Evolutionary conservation across 2,329 filamentous ascomycete species (phyloP), one percentile per base, ranked within the genome.

Genomic region (Chaetomium olivaceum): DNA sequence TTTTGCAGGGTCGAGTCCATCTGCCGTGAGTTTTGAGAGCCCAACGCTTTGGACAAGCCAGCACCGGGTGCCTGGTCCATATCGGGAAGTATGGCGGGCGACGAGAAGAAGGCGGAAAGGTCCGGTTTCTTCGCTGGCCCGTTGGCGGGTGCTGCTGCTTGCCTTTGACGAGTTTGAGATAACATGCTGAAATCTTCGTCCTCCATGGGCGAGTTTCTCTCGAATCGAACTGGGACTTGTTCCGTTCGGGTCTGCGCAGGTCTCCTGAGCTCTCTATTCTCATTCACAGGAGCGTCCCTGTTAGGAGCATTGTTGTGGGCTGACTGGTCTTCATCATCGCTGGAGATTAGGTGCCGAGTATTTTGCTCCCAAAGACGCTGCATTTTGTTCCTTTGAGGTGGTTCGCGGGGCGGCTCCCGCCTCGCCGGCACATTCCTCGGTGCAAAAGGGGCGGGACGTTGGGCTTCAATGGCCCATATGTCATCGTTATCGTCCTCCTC

Each of bases 401-500:
- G 70, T 58, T 71, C 70, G 65, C 68, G 29, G 0, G 61, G 59
- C 1, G 69, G 66, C 9, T 73, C 68, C 8, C 52, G 43, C 11
- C 52, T 58, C 57, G 58, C 69, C 64, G 43, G n/a, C 16, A 27
- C 59, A 51, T 60, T 63, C 39, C 70, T 72, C 6, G 68, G 25
- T 62, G 9, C 74, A 5, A 68, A 73, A 11, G 82, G 80, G 1
- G 79, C 78, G 7, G 78, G 76, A 14, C 85, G 80, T 61, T 81
- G 78, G 12, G 85, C 85, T 71, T 87, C 85, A 27, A 86, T 71
- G 36, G 83, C 85, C 85, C 85, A 88, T 12, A 88, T 79, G 68
- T 87, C 81, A 3, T 76, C 77, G 12, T 81, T 82, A 3, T 69
- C 69, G 11, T 70, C 67, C 2, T 67, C 82, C 16, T 65, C 52